Evolutionary conservation across 805 yeast species (phyloP), one percentile per base, ranked within the genome.

Genomic region (Spathaspora girioi): DNA sequence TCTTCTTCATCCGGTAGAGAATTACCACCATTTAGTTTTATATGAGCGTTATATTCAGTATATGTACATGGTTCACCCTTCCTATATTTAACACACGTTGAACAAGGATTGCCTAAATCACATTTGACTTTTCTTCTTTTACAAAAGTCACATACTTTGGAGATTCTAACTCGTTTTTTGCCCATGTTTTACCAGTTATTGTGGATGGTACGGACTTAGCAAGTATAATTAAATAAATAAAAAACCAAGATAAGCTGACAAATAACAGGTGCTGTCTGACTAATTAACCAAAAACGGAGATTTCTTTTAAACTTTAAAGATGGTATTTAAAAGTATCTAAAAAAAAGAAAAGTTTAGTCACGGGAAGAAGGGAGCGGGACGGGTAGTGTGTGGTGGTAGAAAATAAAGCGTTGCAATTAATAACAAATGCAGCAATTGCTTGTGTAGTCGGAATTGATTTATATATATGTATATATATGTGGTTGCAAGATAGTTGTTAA

Each of bases 91-190:
- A 63, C 51, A 55, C 77, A 72, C 11, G 71, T 56, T 19, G 67
- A 59, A 48, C 77, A 72, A 2, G 76, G 76, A 44, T 60, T 56
- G 9, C 64, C 66, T 31, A 67, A 58, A 54, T 72, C 74, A 59
- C 77, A 72, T 46, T 64, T 69, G 44, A 70, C 71, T 52, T 72
- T 72, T 35, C 76, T 55, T 45, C 57, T 57, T 52, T 66, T 66
- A 57, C 77, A 72, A 48, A 66, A 69, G 43, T 59, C 60, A 55
- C 77, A 72, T 45, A 67, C 71, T 23, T 67, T 63, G 23, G 72
- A 60, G n/a, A 60, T 50, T 51, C 75, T 61, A 47, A 59, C 58
- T 40, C 73, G 52, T 47, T 63, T 66, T 52, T 49, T 47, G 8
- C 40, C 53, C 53, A 50, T 50, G 29, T 23, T 26, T 12, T 26